Conservation (phyloP, 371 early-diverging fungal species). For the Rhizomucor pusillus region DNA sequence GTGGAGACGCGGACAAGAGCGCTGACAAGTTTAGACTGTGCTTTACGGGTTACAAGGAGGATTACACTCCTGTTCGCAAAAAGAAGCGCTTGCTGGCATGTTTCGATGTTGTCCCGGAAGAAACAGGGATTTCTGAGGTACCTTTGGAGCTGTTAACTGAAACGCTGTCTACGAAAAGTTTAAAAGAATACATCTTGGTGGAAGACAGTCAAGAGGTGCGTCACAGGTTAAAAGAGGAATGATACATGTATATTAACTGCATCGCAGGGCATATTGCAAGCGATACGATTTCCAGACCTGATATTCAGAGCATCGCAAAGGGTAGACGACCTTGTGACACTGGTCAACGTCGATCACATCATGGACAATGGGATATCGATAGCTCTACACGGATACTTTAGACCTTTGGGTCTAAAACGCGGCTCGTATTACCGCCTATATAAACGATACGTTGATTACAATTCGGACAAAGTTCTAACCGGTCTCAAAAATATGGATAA, state of each 20-base stretch:
- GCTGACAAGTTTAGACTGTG: not conserved
- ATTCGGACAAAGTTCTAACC: slow-evolving; percentile 20
- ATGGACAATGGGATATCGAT: not conserved
- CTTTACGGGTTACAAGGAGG: not conserved
- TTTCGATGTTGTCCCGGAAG: slow-evolving; percentile 8
- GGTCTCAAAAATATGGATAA: slow-evolving; percentile 18
- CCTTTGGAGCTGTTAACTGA: slow-evolving; percentile 7
- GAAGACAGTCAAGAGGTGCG: slow-evolving; percentile 24
- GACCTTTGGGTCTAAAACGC: not conserved
- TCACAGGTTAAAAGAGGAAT: too few relatives aligned
- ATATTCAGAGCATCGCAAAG: slow-evolving; percentile 11
- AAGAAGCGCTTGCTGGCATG: not conserved
- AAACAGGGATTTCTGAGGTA: not conserved
- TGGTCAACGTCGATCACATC: slow-evolving; percentile 7
- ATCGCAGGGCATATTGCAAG: slow-evolving; percentile 30
- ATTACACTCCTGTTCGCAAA: not conserved
- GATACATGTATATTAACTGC: not conserved
- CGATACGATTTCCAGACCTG: slow-evolving; percentile 32
- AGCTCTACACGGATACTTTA: slow-evolving; percentile 12
- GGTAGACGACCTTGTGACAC: slow-evolving; percentile 1
- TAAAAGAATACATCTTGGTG: slow-evolving; percentile 35
- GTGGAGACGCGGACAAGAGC: not conserved
- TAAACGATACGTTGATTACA: slow-evolving; percentile 31
- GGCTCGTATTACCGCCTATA: slow-evolving; percentile 23
- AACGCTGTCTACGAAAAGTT: slow-evolving; percentile 3